Percentiles rank a stretch among this genome's conserved stretches.
phyloP scores from a whole-genome alignment of 1,284 basidiomycete species.

The Coniferiporia sulphurascens region DNA sequence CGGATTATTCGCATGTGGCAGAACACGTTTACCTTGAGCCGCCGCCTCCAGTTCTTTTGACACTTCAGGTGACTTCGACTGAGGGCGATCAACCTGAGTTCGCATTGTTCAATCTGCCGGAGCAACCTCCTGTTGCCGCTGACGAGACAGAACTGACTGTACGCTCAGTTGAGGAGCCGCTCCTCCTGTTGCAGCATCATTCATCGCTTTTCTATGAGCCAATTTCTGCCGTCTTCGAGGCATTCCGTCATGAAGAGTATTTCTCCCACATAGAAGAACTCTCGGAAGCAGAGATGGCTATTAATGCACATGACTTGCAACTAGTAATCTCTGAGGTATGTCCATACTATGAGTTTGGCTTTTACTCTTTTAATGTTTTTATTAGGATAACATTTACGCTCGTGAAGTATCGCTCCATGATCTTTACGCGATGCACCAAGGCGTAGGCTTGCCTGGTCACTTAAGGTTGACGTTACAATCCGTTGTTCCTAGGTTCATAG shows the following conservation, averaged over 20 bases:
- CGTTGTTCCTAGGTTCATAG: conserved; percentile 56
- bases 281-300: conserved; percentile 53
- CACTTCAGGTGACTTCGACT: conserved; percentile 31
- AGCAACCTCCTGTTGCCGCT: background rate
- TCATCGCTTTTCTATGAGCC: conserved; percentile 74
- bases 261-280: conserved; percentile 43
- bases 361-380: conserved; percentile 1
- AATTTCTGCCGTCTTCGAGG: conserved; percentile 59
- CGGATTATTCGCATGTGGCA: background rate
- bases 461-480: conserved; percentile 55
- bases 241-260: conserved; percentile 55
- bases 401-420: conserved; percentile 71
- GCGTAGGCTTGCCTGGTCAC: conserved; percentile 55
- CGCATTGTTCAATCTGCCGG: conserved; percentile 56
- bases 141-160: background rate
- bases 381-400: conserved; percentile 67
- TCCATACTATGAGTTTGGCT: background rate
- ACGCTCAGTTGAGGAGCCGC: conserved; percentile 15
- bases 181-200: conserved; percentile 49
- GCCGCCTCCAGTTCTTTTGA: conserved; percentile 66
- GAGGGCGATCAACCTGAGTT: conserved; percentile 38
- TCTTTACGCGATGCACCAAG: conserved; percentile 65
- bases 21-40: conserved; percentile 3
- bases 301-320: conserved; percentile 65
- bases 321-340: conserved; percentile 61